Conservation (phyloP, 176 grass and related monocot genomes). For the Secale cereale region DNA sequence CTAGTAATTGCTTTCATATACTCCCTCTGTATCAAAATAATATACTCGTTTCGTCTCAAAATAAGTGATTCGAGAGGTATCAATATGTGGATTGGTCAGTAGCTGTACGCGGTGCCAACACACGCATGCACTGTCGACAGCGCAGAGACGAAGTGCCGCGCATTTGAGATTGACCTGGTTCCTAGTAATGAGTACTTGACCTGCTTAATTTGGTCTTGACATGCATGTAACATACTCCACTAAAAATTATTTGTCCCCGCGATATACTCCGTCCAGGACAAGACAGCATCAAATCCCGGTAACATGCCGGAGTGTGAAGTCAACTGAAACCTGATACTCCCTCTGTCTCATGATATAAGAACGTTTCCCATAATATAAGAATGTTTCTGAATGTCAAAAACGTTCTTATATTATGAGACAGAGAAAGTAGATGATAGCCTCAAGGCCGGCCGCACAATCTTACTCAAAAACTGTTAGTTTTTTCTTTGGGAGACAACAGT, state of each 20-base stretch:
- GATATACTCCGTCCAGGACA: not conserved
- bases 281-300: not conserved
- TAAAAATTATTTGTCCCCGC: not conserved
- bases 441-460: not conserved
- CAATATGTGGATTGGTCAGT: not conserved
- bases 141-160: not conserved
- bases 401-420: too few species aligned
- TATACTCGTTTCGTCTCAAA: too few species aligned
- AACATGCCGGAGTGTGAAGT: not conserved
- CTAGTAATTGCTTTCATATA: too few species aligned
- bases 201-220: not conserved
- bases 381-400: too few species aligned
- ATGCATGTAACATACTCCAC: not conserved
- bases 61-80: too few species aligned
- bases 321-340: not conserved
- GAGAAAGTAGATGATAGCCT: not conserved
- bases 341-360: too few species aligned
- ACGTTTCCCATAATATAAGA: too few species aligned
- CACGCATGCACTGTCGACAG: not conserved
- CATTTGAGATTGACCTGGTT: not conserved
- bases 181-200: not conserved
- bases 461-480: not conserved
- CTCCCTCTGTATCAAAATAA: too few species aligned
- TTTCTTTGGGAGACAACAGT: too few species aligned
- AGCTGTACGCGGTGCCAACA: not conserved